phyloP scores from a whole-genome alignment of 257 asterid species.

The Gentiana macrophylla region DNA sequence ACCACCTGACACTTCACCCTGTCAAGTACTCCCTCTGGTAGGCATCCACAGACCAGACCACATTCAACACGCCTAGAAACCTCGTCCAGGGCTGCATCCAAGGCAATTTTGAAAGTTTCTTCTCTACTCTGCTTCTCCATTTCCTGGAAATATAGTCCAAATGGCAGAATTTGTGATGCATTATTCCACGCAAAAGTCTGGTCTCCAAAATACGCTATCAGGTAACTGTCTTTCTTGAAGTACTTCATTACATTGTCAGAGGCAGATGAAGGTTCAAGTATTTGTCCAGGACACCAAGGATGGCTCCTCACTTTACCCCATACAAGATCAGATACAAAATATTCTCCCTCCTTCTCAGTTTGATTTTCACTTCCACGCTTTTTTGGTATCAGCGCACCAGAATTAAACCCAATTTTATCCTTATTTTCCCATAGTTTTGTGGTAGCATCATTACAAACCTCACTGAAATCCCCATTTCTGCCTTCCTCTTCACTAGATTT shows the following conservation, averaged over 20 bases:
- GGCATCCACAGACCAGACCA: conserved; percentile 65
- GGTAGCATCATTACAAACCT: conserved; percentile 8
- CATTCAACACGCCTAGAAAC: conserved; percentile 45
- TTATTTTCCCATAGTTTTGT: conserved; percentile 14
- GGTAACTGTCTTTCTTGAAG: conserved; percentile 34
- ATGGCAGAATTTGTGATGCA: conserved; percentile 47
- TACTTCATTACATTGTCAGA: conserved; percentile 39
- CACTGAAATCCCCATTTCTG: conserved; percentile 11
- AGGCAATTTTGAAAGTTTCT: conserved; percentile 36
- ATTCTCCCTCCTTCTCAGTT: conserved; percentile 45
- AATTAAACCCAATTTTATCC: conserved; percentile 15
- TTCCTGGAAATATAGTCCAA: conserved; percentile 33
- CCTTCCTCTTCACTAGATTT: conserved; percentile 8
- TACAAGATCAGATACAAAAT: conserved; percentile 50
- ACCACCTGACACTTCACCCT: conserved; percentile 32
- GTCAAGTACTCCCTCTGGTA: conserved; percentile 29
- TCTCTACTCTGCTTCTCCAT: conserved; percentile 53
- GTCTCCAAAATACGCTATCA: conserved; percentile 79
- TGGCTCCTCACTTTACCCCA: conserved; percentile 92
- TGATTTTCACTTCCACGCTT: conserved; percentile 18
- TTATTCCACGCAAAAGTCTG: conserved; percentile 78
- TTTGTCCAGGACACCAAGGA: conserved; percentile 98
- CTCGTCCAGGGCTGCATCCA: conserved; percentile 51
- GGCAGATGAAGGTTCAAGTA: conserved; percentile 55
- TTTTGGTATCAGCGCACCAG: conserved; percentile 17